These are phyloP conservation scores for Saccharomyces eubayanus DNA, from an alignment of 805 yeast species.

Conservation along the genomic window DNA sequence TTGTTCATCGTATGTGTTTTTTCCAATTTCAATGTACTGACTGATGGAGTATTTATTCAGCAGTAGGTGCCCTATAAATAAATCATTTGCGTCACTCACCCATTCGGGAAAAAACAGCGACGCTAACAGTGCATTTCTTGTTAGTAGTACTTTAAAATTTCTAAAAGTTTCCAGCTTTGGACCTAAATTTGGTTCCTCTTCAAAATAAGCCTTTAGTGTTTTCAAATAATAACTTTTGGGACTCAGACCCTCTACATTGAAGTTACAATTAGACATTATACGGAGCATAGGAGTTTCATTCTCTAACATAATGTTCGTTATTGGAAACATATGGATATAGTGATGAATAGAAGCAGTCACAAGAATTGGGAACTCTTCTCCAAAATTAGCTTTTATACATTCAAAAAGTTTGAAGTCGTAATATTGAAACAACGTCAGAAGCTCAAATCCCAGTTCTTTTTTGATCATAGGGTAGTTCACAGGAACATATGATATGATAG, in stretches of 20 bases:
- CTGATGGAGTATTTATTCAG: background rate
- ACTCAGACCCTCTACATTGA: background rate
- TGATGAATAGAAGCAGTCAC: conserved; percentile 3
- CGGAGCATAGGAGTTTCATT: conserved; percentile 4
- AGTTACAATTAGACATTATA: background rate
- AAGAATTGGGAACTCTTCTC: conserved; percentile 1
- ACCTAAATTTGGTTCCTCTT: background rate
- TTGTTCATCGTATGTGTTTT: background rate
- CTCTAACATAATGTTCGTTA: background rate
- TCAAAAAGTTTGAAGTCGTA: conserved; percentile 4
- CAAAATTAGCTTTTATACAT: conserved; percentile 1
- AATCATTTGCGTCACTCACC: background rate
- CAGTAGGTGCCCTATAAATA: background rate
- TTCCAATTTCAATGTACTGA: background rate
- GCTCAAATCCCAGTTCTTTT: conserved; percentile 3
- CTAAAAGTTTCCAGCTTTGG: background rate
- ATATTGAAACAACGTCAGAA: conserved; percentile 1
- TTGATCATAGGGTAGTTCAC: conserved; percentile 7
- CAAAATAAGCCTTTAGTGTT: background rate
- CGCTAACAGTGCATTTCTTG: background rate
- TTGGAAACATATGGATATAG: background rate
- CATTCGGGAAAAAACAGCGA: background rate
- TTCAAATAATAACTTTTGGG: background rate
- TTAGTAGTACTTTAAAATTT: background rate
- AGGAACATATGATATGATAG: conserved; percentile 3